These are phyloP conservation scores for Tolypocladium endophyticum DNA, from an alignment of 2,329 filamentous ascomycete genomes.

Conservation along the genomic window DNA sequence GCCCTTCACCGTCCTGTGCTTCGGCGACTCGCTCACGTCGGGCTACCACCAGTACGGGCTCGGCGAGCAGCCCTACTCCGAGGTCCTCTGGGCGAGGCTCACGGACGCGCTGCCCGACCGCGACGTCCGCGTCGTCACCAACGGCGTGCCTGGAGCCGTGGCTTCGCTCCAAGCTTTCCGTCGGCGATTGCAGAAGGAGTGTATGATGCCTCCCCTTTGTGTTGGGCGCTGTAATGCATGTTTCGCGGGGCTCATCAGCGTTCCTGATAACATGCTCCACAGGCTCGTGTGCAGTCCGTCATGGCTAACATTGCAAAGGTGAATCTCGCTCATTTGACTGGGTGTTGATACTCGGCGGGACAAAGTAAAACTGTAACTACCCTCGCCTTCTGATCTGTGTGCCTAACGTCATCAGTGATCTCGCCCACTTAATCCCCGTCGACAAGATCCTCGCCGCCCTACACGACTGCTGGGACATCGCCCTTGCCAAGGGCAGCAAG, in stretches of 20 bases:
- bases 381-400: not conserved
- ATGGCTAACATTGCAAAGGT: constrained; percentile 6
- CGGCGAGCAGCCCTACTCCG: constrained; percentile 41
- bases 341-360: constrained; percentile 53
- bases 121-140: constrained; percentile 32
- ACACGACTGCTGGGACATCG: constrained; percentile 37
- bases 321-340: constrained; percentile 38
- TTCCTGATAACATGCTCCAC: not conserved
- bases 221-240: not conserved
- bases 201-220: constrained; percentile 14
- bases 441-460: constrained; percentile 38
- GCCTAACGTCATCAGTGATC: constrained; percentile 29
- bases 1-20: constrained; percentile 47
- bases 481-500: constrained; percentile 37
- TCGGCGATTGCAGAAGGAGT: constrained; percentile 20
- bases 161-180: constrained; percentile 24
- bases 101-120: constrained; percentile 31
- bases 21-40: constrained; percentile 53
- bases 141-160: constrained; percentile 41
- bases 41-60: constrained; percentile 37
- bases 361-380: constrained; percentile 34
- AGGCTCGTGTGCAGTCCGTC: not conserved
- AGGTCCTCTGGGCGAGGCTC: constrained; percentile 35
- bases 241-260: not conserved
- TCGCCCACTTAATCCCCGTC: constrained; percentile 27